These are phyloP conservation scores for Globisporangium polare DNA, from an alignment of 352 stramenopile species.

Conservation along the genomic window DNA sequence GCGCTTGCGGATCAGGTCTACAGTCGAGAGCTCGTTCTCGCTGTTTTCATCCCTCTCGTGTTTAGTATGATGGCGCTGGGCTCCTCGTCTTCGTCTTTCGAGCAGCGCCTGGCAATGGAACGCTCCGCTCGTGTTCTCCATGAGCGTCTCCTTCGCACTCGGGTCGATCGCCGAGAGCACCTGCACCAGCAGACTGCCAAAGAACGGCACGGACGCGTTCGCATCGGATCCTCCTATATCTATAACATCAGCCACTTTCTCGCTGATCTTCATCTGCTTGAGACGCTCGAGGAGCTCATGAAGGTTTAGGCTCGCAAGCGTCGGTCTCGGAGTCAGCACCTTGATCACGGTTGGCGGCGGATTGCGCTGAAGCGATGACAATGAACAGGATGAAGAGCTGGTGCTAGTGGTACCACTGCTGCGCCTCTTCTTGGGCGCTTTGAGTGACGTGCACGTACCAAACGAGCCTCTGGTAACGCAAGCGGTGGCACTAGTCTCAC, in stretches of 20 bases:
- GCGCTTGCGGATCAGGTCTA: slow-evolving; percentile 51
- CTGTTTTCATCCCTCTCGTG: neutral
- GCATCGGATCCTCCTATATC: slow-evolving; percentile 10
- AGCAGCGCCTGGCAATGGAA: slow-evolving; percentile 59
- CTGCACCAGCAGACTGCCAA: slow-evolving; percentile 38
- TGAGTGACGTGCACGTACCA: slow-evolving; percentile 39
- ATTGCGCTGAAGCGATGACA: slow-evolving; percentile 12
- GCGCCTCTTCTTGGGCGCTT: slow-evolving; percentile 23
- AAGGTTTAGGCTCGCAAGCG: slow-evolving; percentile 28
- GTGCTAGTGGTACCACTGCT: neutral
- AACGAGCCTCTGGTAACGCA: slow-evolving; percentile 15
- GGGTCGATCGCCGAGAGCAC: slow-evolving; percentile 46
- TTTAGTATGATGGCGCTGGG: slow-evolving; percentile 7
- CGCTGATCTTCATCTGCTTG: slow-evolving; percentile 24
- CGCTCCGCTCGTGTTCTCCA: slow-evolving; percentile 33
- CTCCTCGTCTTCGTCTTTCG: slow-evolving; percentile 20
- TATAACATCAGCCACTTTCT: slow-evolving; percentile 30
- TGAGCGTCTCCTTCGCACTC: slow-evolving; percentile 28
- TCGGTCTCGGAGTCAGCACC: slow-evolving; percentile 27
- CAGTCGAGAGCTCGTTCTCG: slow-evolving; percentile 19
- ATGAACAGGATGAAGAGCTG: neutral
- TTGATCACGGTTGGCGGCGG: slow-evolving; percentile 40
- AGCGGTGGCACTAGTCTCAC: neutral
- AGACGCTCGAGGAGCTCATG: slow-evolving; percentile 35
- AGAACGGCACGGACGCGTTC: slow-evolving; percentile 9